Evolutionary conservation across 2,329 filamentous ascomycete species (phyloP), one percentile per base, ranked within the genome.

Genomic region (Cladosporium sp.): DNA sequence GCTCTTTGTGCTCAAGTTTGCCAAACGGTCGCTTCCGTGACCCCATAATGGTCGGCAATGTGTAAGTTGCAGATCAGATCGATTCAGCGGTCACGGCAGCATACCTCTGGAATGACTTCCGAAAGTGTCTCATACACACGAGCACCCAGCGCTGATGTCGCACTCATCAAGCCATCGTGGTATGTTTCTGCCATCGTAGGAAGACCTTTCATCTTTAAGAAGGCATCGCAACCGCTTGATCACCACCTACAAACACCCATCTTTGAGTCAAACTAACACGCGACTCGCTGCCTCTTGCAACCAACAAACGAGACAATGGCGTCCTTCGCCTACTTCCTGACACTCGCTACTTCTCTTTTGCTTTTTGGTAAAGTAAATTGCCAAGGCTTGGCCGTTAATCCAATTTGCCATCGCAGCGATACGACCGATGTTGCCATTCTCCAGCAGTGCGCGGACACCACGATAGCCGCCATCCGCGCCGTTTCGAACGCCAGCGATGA

Each of bases 391-490:
- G 8, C 18, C 11, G n/a, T 26, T 1, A 60, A 21, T 10, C 60
- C 60, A 8, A 32, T 26, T 10, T 63, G 60, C 49, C 34, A 10
- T 15, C 60, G 60, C 18, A 55, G 49, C 34, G 60, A 55, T 26
- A 52, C 60, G 10, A 60, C n/a, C n/a, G 60, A 63, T 52, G n/a
- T 34, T 26, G 8, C 34, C 10, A 63, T 32, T 14, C 60, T 63
- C 32, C 15, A 63, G 24, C 60, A 32, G 18, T 63, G 60, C 49
- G 11, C 24, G 4, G 21, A 30, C 83, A 49, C 60, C 6, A 84
- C 87, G 72, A 92, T 90, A 74, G 81, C 84, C 38, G 72, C 90
- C 69, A 92, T 96, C 69, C 89, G 89, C 47, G 92, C 92, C 52
- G 92, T 92, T 73, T 91, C 95, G 78, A 86, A 84, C 71, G 90